Evolutionary conservation across 129 eudicot species (phyloP).

Genomic region (Pulicaria dysenterica): DNA sequence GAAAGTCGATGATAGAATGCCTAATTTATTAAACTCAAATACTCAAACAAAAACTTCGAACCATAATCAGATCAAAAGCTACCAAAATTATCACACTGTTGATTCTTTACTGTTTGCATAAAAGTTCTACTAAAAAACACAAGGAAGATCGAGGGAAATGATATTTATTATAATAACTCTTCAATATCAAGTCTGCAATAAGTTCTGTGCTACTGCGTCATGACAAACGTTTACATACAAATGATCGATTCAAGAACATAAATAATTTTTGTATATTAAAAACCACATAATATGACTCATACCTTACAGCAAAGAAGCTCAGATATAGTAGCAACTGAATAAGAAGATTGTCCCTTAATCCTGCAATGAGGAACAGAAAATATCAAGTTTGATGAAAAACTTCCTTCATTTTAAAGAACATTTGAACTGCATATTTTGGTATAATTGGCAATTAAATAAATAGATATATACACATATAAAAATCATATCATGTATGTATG

Average conservation of each 20-base stretch:
- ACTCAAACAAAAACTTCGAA: neutral
- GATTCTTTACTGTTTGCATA: neutral
- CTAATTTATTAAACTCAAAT: too few relatives aligned
- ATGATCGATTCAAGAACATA: neutral
- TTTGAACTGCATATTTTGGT: too few relatives aligned
- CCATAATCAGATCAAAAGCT: neutral
- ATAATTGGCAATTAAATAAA: too few relatives aligned
- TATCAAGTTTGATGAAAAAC: conserved; percentile 2
- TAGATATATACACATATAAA: too few relatives aligned
- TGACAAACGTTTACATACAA: neutral
- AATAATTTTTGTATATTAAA: neutral
- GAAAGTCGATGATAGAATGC: too few relatives aligned
- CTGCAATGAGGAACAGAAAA: conserved; percentile 27
- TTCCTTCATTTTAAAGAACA: conserved; percentile 9
- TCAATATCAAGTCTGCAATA: conserved; percentile 1
- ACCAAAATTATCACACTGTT: neutral
- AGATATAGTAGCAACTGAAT: conserved; percentile 56
- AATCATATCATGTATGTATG: neutral
- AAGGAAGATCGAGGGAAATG: neutral
- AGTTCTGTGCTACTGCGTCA: neutral
- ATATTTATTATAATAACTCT: neutral
- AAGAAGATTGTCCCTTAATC: conserved; percentile 36
- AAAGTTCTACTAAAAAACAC: neutral
- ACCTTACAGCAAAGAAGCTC: conserved; percentile 80
- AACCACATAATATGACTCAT: conserved; percentile 15